Evolutionary conservation across 306 rosid species (phyloP).

Genomic region (Rosa rugosa): DNA sequence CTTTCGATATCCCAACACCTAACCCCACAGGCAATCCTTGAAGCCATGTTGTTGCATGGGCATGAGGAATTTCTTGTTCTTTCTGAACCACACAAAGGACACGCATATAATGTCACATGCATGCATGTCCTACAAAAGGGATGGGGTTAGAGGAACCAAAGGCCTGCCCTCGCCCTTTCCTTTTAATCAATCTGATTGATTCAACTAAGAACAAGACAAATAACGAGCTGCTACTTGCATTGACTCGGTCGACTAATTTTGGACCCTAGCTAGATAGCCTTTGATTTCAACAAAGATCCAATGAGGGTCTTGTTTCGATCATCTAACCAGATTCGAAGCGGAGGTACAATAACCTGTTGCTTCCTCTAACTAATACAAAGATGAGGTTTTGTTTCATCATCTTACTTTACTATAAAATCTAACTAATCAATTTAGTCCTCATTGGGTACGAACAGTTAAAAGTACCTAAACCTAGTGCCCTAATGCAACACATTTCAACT

Average conservation of each 20-base stretch:
- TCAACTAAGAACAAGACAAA: constrained; percentile 23
- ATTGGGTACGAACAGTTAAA: not conserved
- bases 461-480: not conserved
- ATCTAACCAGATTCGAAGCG: not conserved
- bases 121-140: constrained; percentile 22
- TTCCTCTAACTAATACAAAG: not conserved
- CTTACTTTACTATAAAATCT: not conserved
- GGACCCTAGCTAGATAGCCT: constrained; percentile 5
- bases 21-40: constrained; percentile 5
- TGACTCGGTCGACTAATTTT: not conserved
- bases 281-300: not conserved
- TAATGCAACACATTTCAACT: not conserved
- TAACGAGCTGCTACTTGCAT: constrained; percentile 14
- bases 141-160: constrained; percentile 19
- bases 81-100: constrained; percentile 19
- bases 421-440: not conserved
- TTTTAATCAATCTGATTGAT: constrained; percentile 12
- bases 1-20: not conserved
- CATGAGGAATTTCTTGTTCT: constrained; percentile 21
- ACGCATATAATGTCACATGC: not conserved
- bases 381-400: not conserved
- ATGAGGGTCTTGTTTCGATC: not conserved
- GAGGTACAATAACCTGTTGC: not conserved
- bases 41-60: constrained; percentile 26
- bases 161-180: not conserved